Evolutionary conservation across 1,284 basidiomycete species (phyloP).

Genomic region (Crucibulum parvulum): DNA sequence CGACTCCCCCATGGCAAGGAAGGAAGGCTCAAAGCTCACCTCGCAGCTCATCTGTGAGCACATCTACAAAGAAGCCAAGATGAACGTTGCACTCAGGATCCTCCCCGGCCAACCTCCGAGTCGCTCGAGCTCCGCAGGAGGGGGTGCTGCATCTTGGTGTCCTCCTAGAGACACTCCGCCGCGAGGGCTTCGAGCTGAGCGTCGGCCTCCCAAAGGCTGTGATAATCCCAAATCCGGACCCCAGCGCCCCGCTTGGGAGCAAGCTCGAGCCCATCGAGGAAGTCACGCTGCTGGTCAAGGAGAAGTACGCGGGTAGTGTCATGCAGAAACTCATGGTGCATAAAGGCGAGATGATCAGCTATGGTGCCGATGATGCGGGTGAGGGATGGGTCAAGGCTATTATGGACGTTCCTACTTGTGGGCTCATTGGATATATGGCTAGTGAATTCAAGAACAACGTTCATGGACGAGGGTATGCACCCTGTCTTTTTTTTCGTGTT

Average conservation of each 20-base stretch:
- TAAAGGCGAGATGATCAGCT: slow-evolving; percentile 51
- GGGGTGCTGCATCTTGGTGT: slow-evolving; percentile 56
- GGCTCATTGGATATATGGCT: slow-evolving; percentile 55
- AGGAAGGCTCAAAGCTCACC: slow-evolving; percentile 52
- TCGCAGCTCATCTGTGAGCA: slow-evolving; percentile 52
- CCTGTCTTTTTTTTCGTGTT: not conserved
- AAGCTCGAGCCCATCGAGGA: slow-evolving; percentile 52
- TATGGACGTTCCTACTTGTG: slow-evolving; percentile 52
- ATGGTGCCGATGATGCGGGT: slow-evolving; percentile 40
- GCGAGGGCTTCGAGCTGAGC: slow-evolving; percentile 52
- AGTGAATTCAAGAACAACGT: slow-evolving; percentile 57
- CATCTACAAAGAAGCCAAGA: too few relatives aligned
- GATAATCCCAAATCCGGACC: slow-evolving; percentile 47
- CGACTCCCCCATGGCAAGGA: slow-evolving; percentile 50
- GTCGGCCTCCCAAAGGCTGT: slow-evolving; percentile 55
- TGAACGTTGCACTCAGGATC: too few relatives aligned
- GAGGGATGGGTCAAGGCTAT: slow-evolving; percentile 51
- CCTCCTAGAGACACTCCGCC: slow-evolving; percentile 50
- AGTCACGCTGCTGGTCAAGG: slow-evolving; percentile 47
- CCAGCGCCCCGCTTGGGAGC: slow-evolving; percentile 22
- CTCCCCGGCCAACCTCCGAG: slow-evolving; percentile 41
- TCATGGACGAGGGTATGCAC: slow-evolving; percentile 49
- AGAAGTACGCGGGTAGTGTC: slow-evolving; percentile 50
- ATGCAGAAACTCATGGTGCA: slow-evolving; percentile 55
- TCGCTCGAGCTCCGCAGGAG: slow-evolving; percentile 52